A percentile compares a stretch with the other conserved stretches of the same genome.
Evolutionary conservation across 495 filamentous ascomycete species (phyloP).

Genomic region (Hypomontagnella submonticulosa): DNA sequence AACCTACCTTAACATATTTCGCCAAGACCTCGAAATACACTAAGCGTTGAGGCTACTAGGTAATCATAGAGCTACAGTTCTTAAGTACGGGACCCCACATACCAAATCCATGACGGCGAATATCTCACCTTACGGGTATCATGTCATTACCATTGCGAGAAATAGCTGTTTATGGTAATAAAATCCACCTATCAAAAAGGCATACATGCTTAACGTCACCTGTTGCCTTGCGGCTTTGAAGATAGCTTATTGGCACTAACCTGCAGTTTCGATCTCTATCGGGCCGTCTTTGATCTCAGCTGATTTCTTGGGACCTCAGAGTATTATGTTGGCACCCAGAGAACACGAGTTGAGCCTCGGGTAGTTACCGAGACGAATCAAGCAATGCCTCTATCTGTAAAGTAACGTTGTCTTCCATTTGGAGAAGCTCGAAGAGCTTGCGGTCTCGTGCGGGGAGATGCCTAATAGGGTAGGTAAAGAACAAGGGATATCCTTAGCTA

Average conservation of each 20-base stretch:
- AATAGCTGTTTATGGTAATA: too few species aligned
- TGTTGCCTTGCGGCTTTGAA: not conserved
- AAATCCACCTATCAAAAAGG: too few species aligned
- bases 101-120: conserved; percentile 8
- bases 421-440: conserved; percentile 5
- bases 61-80: too few species aligned
- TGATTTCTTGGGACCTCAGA: not conserved
- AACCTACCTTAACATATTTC: not conserved
- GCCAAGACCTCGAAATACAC: conserved; percentile 3
- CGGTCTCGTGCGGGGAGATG: conserved; percentile 21
- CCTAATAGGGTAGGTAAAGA: conserved; percentile 4
- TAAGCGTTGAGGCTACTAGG: not conserved
- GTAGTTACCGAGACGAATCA: not conserved
- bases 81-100: not conserved
- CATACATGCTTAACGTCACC: too few species aligned
- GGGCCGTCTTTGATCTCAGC: conserved; percentile 26
- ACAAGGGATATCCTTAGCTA: not conserved
- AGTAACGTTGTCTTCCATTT: conserved; percentile 19
- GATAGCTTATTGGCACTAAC: conserved; percentile 12
- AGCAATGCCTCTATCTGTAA: not conserved
- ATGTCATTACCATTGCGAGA: not conserved
- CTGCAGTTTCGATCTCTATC: conserved; percentile 16
- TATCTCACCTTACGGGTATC: not conserved
- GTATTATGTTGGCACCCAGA: conserved; percentile 2
- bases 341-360: conserved; percentile 19